Evolutionary conservation across 495 filamentous ascomycete species (phyloP).

Genomic region (Staphylotrichum tortipilum): DNA sequence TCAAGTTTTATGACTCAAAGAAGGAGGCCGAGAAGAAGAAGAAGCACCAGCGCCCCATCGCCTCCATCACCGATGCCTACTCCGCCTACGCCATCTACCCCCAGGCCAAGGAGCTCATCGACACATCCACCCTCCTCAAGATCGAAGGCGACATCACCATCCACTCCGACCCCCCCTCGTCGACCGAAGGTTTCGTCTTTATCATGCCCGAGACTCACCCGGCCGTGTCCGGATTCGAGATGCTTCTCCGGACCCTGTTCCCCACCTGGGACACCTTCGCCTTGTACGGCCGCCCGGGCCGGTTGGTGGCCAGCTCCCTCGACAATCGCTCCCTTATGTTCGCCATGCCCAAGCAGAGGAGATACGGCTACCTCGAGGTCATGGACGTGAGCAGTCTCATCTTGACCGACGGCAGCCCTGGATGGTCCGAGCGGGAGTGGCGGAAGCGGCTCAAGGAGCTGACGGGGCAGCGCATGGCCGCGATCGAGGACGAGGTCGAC

Average conservation of each 20-base stretch:
- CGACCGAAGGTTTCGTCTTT: conserved; percentile 88
- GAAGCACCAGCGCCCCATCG: conserved; percentile 73
- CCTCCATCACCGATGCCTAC: conserved; percentile 82
- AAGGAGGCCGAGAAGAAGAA: conserved; percentile 73
- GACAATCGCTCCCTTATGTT: conserved; percentile 94
- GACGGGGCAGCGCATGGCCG: conserved; percentile 68
- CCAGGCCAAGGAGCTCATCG: conserved; percentile 83
- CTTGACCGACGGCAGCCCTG: conserved; percentile 61
- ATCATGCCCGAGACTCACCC: conserved; percentile 93
- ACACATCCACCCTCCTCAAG: conserved; percentile 89
- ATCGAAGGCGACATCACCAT: conserved; percentile 86
- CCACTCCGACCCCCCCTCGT: conserved; percentile 61
- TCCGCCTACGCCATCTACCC: conserved; percentile 94
- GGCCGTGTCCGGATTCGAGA: conserved; percentile 89
- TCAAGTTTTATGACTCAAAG: conserved; percentile 85
- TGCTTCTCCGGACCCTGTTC: conserved; percentile 90
- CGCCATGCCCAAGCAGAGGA: conserved; percentile 80
- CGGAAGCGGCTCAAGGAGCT: conserved; percentile 79
- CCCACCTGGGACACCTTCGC: conserved; percentile 90
- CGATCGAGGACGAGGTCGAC: conserved; percentile 36
- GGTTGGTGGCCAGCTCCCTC: conserved; percentile 75
- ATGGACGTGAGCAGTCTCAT: conserved; percentile 75
- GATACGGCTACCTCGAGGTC: conserved; percentile 87
- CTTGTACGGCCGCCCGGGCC: conserved; percentile 82
- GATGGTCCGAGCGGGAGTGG: conserved; percentile 90